phyloP scores from a whole-genome alignment of 2,329 filamentous ascomycete genomes.

The Fusarium sp. region DNA sequence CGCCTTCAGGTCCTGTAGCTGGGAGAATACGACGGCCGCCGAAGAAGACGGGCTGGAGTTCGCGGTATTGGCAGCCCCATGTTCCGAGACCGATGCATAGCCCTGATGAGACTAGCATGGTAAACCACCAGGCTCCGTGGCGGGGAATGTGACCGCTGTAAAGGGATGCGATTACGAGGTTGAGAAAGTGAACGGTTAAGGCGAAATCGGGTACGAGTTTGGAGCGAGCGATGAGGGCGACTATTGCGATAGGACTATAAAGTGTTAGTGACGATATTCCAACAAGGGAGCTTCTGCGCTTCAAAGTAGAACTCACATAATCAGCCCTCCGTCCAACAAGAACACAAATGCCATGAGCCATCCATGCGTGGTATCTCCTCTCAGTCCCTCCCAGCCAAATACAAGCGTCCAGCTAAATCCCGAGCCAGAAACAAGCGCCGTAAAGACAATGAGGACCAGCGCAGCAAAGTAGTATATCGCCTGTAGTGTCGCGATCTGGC shows the following conservation, averaged over 20 bases:
- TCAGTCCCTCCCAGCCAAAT: slow-evolving; percentile 68
- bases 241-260: slow-evolving; percentile 81
- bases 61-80: slow-evolving; percentile 92
- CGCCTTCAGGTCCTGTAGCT: slow-evolving; percentile 35
- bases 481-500: slow-evolving; percentile 69
- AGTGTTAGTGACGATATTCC: slow-evolving; percentile 15
- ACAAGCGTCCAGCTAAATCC: slow-evolving; percentile 65
- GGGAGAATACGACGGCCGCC: slow-evolving; percentile 66
- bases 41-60: slow-evolving; percentile 89
- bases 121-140: slow-evolving; percentile 87
- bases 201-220: slow-evolving; percentile 97
- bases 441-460: slow-evolving; percentile 67
- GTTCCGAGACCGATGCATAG: slow-evolving; percentile 73
- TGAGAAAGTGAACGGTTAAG: slow-evolving; percentile 85
- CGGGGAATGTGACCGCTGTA: slow-evolving; percentile 82
- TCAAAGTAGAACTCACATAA: slow-evolving; percentile 55
- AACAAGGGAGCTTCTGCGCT: neutral
- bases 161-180: slow-evolving; percentile 80
- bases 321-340: slow-evolving; percentile 66
- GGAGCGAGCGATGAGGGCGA: slow-evolving; percentile 85
- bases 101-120: slow-evolving; percentile 61
- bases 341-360: slow-evolving; percentile 70
- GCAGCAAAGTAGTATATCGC: slow-evolving; percentile 65
- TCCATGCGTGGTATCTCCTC: slow-evolving; percentile 71
- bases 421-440: slow-evolving; percentile 67